Evolutionary conservation across 352 stramenopile genomes (phyloP), one percentile per base, ranked within the genome.

Genomic region (Elongisporangium undulatum): DNA sequence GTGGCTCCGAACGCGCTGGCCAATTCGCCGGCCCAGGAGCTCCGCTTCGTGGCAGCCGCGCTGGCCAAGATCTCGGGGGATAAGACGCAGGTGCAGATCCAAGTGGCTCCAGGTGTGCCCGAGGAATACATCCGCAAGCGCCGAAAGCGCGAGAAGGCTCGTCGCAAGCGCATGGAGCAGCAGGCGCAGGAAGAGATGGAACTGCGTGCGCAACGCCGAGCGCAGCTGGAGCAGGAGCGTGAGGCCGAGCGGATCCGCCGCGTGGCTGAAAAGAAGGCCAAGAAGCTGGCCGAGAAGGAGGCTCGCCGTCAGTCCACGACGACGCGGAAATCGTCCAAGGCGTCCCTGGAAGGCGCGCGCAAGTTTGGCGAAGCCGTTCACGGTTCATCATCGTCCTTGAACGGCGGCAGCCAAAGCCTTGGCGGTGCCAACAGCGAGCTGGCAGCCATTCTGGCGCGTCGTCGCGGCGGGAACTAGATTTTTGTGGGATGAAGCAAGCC

Each of bases 101-200:
- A 89, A 17, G 82, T 90, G 1, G 71, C 73, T 10, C 62, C 74
- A 8, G 84, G 84, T 17, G 85, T 94, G 0, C 85, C 85, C 0
- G 80, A 94, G 21, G 79, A 94, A 54, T 94, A 95, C 72, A 89
- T 94, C 60, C 81, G 83, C 22, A 93, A 93, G 61, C 78, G 85
- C n/a, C 80, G 82, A 24, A 92, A 92, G 69, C 80, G 87, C 21
- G 83, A 94, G 53, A 92, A 92, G 54, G 81, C 79, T 20, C 79
- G 85, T 15, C 79, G 85, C 15, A 93, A 92, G 66, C 75, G 75
- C 49, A 51, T 91, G 34, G 82, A 95, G 61, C 66, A 69, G 13
- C 75, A 92, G 62, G 79, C 82, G 4, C 83, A 93, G 49, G 74
- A 90, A 67, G 87, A 94, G 49, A 59, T 90, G 26, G 83, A 82